Evolutionary conservation across 129 eudicot species (phyloP).

Genomic region (Flaveria trinervia): DNA sequence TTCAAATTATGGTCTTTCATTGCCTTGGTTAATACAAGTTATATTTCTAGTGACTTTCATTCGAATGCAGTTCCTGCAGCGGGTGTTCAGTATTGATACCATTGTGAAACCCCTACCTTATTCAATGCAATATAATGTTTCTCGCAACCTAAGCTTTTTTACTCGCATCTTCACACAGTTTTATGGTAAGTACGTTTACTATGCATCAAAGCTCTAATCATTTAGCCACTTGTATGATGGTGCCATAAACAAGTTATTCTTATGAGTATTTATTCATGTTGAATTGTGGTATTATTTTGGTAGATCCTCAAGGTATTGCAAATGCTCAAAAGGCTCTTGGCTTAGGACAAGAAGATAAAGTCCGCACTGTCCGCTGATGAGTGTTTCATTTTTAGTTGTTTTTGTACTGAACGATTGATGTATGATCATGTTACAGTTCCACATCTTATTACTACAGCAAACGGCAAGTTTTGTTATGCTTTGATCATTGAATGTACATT

Average conservation of each 20-base stretch:
- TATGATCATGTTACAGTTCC: constrained; percentile 28
- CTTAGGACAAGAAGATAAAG: constrained; percentile 84
- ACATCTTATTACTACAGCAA: constrained; percentile 22
- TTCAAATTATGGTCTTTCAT: neutral
- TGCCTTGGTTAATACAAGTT: neutral
- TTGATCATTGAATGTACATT: constrained; percentile 13
- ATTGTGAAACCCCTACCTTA: constrained; percentile 90
- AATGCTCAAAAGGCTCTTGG: constrained; percentile 96
- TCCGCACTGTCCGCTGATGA: constrained; percentile 69
- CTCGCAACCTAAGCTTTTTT: constrained; percentile 93
- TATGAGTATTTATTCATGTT: neutral
- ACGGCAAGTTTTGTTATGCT: constrained; percentile 9
- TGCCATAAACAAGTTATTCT: neutral
- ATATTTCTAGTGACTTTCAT: constrained; percentile 12
- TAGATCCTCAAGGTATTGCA: constrained; percentile 94
- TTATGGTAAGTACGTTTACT: constrained; percentile 53
- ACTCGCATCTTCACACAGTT: constrained; percentile 91
- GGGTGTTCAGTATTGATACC: constrained; percentile 88
- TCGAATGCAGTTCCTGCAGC: constrained; percentile 76
- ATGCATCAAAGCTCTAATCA: neutral
- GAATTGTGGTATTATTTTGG: constrained; percentile 23
- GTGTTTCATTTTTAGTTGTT: neutral
- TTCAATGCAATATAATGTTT: constrained; percentile 70
- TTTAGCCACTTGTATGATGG: neutral
- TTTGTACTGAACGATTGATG: constrained; percentile 27